phyloP scores from a whole-genome alignment of 495 filamentous ascomycete genomes.

The Podospora fimiseda region DNA sequence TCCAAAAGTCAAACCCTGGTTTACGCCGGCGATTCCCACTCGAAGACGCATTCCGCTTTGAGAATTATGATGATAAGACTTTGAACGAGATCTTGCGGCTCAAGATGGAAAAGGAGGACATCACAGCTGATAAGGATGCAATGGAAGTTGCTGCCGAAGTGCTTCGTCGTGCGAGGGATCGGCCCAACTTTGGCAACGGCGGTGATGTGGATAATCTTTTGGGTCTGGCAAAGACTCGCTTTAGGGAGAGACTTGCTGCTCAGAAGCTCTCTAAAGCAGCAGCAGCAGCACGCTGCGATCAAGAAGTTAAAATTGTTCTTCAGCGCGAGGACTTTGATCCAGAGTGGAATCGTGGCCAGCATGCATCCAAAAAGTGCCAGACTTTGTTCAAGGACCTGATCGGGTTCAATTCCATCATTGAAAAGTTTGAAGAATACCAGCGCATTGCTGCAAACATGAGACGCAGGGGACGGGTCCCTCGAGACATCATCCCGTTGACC shows the following conservation, averaged over 20 bases:
- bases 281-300: neutral
- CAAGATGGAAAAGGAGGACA: constrained; percentile 41
- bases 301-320: constrained; percentile 22
- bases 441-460: constrained; percentile 43
- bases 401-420: constrained; percentile 56
- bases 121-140: constrained; percentile 34
- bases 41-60: constrained; percentile 55
- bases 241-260: constrained; percentile 38
- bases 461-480: constrained; percentile 51
- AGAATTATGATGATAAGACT: constrained; percentile 55
- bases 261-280: neutral
- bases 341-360: constrained; percentile 49
- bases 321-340: constrained; percentile 60
- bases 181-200: constrained; percentile 51
- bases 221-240: constrained; percentile 47
- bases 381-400: constrained; percentile 54
- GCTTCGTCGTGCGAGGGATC: constrained; percentile 41
- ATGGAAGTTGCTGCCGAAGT: constrained; percentile 39
- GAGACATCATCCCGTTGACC: constrained; percentile 23
- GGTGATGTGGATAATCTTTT: constrained; percentile 59
- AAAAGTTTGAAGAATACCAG: constrained; percentile 52
- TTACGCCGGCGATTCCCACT: constrained; percentile 60
- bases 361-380: constrained; percentile 38
- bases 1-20: constrained; percentile 68
- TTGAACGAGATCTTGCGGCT: constrained; percentile 50